Evolutionary conservation across 495 filamentous ascomycete genomes (phyloP), one percentile per base, ranked within the genome.

Genomic region (Aspergillus kassunensis): DNA sequence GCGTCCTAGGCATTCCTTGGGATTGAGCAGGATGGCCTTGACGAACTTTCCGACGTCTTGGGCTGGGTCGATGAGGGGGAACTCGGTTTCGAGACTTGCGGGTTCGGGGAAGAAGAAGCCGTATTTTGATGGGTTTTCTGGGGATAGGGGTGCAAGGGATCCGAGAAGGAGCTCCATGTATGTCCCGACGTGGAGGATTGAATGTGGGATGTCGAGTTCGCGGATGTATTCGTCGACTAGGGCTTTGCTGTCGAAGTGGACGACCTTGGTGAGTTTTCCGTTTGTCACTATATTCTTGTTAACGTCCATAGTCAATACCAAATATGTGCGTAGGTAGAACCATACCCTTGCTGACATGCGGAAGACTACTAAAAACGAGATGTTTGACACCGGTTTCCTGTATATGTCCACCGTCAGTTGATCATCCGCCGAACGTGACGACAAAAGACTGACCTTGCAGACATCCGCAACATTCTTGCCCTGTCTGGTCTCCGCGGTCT

Each of bases 181-280:
- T 21, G 30, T 37, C 15, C 16, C 45, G 3, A 48, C 20, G 10
- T 21, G 30, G 0, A 48, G 6, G 18, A 48, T 48, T 6, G 45
- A 37, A 18, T 48, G 20, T 15, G 45, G 45, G 18, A 48, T 37
- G 1, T 15, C 9, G 5, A 48, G 31, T 2, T 8, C 16, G 45
- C 31, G 45, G 29, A 48, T 36, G 15, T 48, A 24, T 6, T 48
- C 45, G 45, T 48, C 45, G 9, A 48, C 45, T 1, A 6, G 18
- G 16, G 45, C 45, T 16, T 48, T 48, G 18, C 45, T 20, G 45
- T 48, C 45, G 31, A 48, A 48, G 20, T 48, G 45, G 7, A 48
- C 16, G 1, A 24, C 45, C 20, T 6, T 20, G 45, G 45, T 48
- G 31, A 23, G 16, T 24, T 48, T 48, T 29, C 35, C 35, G 45